phyloP scores from a whole-genome alignment of 106 monocot species.

The Allium cepa region DNA sequence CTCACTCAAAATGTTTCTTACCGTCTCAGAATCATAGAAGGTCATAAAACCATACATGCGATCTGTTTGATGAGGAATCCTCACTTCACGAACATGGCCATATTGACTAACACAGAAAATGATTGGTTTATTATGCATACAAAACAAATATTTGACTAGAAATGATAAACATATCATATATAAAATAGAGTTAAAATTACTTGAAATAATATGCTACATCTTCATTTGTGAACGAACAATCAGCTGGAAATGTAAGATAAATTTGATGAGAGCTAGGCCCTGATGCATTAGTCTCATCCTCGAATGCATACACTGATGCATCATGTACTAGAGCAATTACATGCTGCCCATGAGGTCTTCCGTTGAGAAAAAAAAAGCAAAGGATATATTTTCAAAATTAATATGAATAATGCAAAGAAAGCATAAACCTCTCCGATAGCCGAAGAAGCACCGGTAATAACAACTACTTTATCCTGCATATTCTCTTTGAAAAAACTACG shows the following conservation, averaged over 20 bases:
- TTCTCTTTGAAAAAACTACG: slow-evolving; percentile 37
- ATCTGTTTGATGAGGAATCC: slow-evolving; percentile 69
- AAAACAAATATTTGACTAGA: not conserved
- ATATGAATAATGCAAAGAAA: too few relatives aligned
- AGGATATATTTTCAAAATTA: too few relatives aligned
- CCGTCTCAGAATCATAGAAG: slow-evolving; percentile 62
- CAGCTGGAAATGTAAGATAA: slow-evolving; percentile 80
- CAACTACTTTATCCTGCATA: slow-evolving; percentile 68
- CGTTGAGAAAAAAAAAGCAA: too few relatives aligned
- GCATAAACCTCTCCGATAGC: slow-evolving; percentile 64
- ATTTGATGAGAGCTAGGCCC: slow-evolving; percentile 53
- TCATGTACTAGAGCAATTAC: slow-evolving; percentile 50
- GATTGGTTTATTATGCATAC: not conserved
- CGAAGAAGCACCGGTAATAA: slow-evolving; percentile 84
- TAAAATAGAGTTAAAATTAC: slow-evolving; percentile 16
- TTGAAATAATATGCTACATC: slow-evolving; percentile 75
- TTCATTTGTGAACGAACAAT: slow-evolving; percentile 68
- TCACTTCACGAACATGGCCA: slow-evolving; percentile 72
- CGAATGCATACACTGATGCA: slow-evolving; percentile 30
- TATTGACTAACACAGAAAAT: slow-evolving; percentile 32
- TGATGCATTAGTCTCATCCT: slow-evolving; percentile 23
- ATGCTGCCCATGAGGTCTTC: slow-evolving; percentile 80
- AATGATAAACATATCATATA: not conserved
- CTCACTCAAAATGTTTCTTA: slow-evolving; percentile 35
- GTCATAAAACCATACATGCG: slow-evolving; percentile 97